Conservation (phyloP, 331 rosid genomes). For the Ulmus americana region DNA sequence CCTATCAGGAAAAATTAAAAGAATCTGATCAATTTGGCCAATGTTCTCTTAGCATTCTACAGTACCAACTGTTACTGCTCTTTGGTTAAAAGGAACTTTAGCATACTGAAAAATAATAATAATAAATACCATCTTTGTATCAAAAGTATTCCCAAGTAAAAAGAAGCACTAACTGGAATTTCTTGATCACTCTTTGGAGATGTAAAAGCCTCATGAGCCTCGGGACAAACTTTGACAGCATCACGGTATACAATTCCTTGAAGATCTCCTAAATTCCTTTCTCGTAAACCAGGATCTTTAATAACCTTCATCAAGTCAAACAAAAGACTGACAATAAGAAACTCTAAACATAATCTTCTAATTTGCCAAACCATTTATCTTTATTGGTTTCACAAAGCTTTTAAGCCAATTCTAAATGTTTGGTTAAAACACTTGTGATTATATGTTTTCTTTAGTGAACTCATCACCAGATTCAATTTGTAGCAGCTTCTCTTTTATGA, state of each 20-base stretch:
- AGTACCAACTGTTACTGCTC: not conserved
- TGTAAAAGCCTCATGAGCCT: constrained; percentile 42
- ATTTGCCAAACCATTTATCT: not conserved
- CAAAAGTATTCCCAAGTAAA: not conserved
- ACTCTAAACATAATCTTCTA: not conserved
- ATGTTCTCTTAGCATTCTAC: not conserved
- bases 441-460: constrained; percentile 1
- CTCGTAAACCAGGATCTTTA: constrained; percentile 63
- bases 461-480: not conserved
- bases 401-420: not conserved
- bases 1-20: not conserved
- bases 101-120: not conserved
- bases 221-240: constrained; percentile 36
- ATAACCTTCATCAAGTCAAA: constrained; percentile 46
- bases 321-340: not conserved
- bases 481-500: constrained; percentile 12
- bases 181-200: constrained; percentile 50
- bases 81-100: not conserved
- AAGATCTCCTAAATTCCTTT: constrained; percentile 80
- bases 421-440: not conserved
- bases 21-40: not conserved
- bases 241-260: constrained; percentile 60
- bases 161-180: constrained; percentile 61
- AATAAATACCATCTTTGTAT: not conserved
- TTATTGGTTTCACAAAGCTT: not conserved